Evolutionary conservation across 2,329 filamentous ascomycete species (phyloP), one percentile per base, ranked within the genome.

Genomic region (Colletotrichum incanum): DNA sequence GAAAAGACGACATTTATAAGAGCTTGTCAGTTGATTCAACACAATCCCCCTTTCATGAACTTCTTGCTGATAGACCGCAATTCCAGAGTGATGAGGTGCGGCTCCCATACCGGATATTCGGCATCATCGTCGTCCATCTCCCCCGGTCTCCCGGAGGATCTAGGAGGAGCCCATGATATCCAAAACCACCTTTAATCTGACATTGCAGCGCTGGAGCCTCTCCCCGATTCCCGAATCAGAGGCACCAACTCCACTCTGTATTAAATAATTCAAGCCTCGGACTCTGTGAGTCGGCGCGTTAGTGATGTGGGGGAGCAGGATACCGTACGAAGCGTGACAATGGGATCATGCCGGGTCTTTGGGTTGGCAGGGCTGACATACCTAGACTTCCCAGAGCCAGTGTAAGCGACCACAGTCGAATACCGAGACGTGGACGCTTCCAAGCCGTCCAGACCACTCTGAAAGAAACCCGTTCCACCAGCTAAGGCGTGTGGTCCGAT

Each of bases 131-230:
- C 60, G 55, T 49, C 52, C 20, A 47, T 28, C n/a, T 69, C 59
- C 58, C 50, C 58, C 47, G 39, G 26, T 62, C 55, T 54, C 9
- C 50, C 9, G 8, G 23, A 39, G 9, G 8, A 26, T 8, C 14
- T 23, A 37, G 31, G 69, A 59, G 59, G 47, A 64, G 59, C 61
- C 69, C 41, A 58, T 55, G 69, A 69, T 59, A 37, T 55, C 37
- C 43, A 55, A 37, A 49, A 20, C 20, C 49, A 56, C 52, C 52
- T 69, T 34, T 43, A 68, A 68, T 60, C 69, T 49, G n/a, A 12
- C 52, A 26, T 8, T 67, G 52, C 28, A 64, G 45, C 43, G 28
- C 43, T 52, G 65, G 69, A 63, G 45, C 20, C 37, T 60, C 31
- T 28, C 31, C 65, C 65, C 37, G 14, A 43, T 20, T 23, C 20